Evolutionary conservation across 2,329 filamentous ascomycete species (phyloP).

Genomic region (Colletotrichum neosansevieriae): DNA sequence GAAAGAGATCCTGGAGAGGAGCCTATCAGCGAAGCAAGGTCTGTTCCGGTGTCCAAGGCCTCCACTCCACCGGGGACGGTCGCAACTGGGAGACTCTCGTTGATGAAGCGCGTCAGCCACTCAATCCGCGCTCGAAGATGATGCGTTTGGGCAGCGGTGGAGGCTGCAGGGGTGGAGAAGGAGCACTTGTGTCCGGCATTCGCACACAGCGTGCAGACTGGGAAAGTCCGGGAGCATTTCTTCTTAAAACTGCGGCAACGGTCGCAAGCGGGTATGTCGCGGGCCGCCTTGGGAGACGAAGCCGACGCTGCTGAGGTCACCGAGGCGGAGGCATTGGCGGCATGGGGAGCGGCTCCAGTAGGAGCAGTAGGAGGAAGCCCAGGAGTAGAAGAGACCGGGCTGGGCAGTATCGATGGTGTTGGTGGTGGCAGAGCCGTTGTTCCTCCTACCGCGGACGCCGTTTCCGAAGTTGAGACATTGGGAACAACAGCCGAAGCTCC

Average conservation of each 20-base stretch:
- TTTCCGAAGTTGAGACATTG: conserved; percentile 15
- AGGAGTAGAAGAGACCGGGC: neutral
- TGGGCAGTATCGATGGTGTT: conserved; percentile 15
- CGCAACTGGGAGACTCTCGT: conserved; percentile 47
- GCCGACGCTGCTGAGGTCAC: conserved; percentile 42
- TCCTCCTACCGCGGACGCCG: neutral
- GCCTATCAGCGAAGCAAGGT: conserved; percentile 42
- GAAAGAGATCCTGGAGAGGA: conserved; percentile 28
- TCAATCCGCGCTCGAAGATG: conserved; percentile 55
- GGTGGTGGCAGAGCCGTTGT: conserved; percentile 7
- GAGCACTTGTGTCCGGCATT: conserved; percentile 55
- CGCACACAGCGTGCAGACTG: conserved; percentile 54
- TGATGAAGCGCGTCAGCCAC: conserved; percentile 55
- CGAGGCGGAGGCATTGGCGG: conserved; percentile 45
- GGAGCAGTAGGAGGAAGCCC: neutral
- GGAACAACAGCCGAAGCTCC: neutral
- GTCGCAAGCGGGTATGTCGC: conserved; percentile 52
- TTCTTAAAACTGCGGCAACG: conserved; percentile 60
- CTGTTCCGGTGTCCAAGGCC: conserved; percentile 52
- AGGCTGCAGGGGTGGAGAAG: conserved; percentile 47
- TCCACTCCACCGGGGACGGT: conserved; percentile 49
- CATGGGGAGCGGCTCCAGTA: neutral
- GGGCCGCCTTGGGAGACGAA: conserved; percentile 44
- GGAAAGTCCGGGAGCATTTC: conserved; percentile 57
- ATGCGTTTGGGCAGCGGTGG: conserved; percentile 50